Conservation (phyloP, 805 yeast genomes). For the Cyberlindnera sargentensis region DNA sequence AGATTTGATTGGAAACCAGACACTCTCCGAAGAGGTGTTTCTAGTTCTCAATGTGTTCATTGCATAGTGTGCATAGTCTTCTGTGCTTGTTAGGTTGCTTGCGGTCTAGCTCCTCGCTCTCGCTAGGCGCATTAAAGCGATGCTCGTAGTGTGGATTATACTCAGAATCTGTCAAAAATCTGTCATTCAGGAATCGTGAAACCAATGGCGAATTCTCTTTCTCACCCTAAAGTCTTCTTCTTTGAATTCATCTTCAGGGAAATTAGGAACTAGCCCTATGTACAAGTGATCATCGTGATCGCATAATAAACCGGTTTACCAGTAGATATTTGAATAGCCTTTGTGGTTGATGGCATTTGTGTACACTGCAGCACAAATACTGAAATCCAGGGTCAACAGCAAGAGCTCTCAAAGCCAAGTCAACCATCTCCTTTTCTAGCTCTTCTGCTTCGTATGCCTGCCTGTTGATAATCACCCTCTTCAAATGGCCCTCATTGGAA, state of each 20-base stretch:
- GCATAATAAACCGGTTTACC: conserved; percentile 28
- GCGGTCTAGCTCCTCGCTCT: too few species aligned
- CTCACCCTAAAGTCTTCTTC: conserved; percentile 21
- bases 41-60: too few species aligned
- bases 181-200: too few species aligned
- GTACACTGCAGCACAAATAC: conserved; percentile 30
- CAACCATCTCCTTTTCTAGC: conserved; percentile 22
- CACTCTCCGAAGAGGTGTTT: too few species aligned
- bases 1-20: too few species aligned
- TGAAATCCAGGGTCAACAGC: conserved; percentile 19
- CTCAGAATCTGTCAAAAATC: too few species aligned
- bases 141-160: too few species aligned
- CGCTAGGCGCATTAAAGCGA: too few species aligned
- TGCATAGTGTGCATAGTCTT: too few species aligned
- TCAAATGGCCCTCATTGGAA: conserved; percentile 19
- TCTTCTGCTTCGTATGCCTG: conserved; percentile 21
- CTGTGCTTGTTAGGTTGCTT: too few species aligned
- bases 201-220: conserved; percentile 8
- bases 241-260: conserved; percentile 17
- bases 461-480: conserved; percentile 21
- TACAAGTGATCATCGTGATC: conserved; percentile 28
- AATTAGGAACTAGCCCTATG: conserved; percentile 20
- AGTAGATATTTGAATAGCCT: conserved; percentile 22
- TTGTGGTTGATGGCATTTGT: conserved; percentile 30
- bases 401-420: conserved; percentile 14